Conservation (phyloP, 139 green algal genomes). For the Micractinium sp. region DNA sequence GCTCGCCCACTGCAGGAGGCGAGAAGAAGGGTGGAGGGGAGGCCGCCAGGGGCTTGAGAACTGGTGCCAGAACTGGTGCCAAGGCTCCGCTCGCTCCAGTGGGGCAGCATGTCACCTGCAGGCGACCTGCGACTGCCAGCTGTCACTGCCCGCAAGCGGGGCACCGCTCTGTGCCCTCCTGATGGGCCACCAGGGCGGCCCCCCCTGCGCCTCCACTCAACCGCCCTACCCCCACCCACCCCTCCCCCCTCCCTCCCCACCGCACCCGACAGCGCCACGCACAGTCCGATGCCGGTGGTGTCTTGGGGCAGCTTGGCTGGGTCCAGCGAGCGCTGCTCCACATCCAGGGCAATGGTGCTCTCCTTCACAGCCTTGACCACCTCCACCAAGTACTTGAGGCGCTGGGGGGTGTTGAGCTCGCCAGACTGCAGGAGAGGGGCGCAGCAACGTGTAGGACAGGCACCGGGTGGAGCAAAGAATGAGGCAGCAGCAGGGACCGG, state of each 20-base stretch:
- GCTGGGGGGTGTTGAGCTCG: constrained; percentile 60
- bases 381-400: constrained; percentile 57
- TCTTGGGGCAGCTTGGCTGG: not conserved
- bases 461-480: not conserved
- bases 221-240: not conserved
- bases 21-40: not conserved
- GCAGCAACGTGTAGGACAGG: no score
- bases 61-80: no score
- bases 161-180: not conserved
- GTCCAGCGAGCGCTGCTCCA: constrained; percentile 19
- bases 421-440: constrained; percentile 34
- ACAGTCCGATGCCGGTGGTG: constrained; percentile 52
- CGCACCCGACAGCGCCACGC: constrained; percentile 56
- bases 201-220: no score
- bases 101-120: no score
- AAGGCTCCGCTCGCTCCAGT: no score
- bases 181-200: no score
- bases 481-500: not conserved
- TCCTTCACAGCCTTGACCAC: constrained; percentile 40
- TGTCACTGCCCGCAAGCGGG: no score
- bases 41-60: no score
- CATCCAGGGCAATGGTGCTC: constrained; percentile 56
- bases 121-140: not conserved
- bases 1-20: constrained; percentile 52
- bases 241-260: not conserved